Conservation (phyloP, 192 early-diverging fungal species). For the Backusella mclennaniae region DNA sequence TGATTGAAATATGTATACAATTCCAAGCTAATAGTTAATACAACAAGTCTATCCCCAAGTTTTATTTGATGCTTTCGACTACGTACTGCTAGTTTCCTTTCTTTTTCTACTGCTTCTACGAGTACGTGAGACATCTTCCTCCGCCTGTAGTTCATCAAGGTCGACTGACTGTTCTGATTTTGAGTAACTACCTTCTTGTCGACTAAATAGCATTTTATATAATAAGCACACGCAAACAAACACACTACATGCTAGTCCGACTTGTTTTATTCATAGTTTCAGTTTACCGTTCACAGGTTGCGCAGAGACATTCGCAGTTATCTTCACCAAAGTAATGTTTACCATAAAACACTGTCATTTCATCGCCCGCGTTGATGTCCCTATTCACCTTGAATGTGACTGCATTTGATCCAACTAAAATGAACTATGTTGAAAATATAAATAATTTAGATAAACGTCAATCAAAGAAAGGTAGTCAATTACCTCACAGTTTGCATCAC, state of each 20-base stretch:
- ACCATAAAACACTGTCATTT: constrained; percentile 60
- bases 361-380: constrained; percentile 52
- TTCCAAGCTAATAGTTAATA: background rate
- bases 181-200: background rate
- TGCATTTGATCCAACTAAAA: constrained; percentile 43
- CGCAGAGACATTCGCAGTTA: constrained; percentile 61
- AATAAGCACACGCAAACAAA: background rate
- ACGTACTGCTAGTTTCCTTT: background rate
- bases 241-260: background rate
- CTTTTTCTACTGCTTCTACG: background rate
- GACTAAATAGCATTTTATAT: background rate
- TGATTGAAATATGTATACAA: background rate
- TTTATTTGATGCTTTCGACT: too few relatives aligned
- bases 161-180: background rate
- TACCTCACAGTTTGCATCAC: constrained; percentile 53
- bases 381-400: constrained; percentile 55
- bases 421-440: constrained; percentile 22
- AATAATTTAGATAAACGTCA: background rate
- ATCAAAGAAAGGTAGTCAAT: background rate
- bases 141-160: too few relatives aligned
- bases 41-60: background rate
- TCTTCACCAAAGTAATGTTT: constrained; percentile 60
- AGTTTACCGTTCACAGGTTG: constrained; percentile 50
- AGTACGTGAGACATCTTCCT: background rate
- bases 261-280: background rate